Evolutionary conservation across 768 basidiomycete genomes (phyloP), one percentile per base, ranked within the genome.

Genomic region (Hemileccinum rubropunctum): DNA sequence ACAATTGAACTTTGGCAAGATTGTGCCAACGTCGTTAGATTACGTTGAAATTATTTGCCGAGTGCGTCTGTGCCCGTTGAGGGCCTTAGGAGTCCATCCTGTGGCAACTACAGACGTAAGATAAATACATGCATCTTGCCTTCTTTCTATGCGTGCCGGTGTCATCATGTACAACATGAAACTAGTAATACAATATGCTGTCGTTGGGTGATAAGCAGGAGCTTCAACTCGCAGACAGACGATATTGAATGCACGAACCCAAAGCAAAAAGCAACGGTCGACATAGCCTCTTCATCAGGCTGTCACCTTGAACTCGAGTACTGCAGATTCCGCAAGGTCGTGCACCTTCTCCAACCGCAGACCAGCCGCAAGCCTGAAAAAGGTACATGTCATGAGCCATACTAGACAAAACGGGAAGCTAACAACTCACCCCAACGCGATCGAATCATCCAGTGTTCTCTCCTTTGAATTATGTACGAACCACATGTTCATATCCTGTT

Each of bases 401-500:
- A 21, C 30, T 6, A 28, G 17, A 14, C 17, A 28, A 10, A 17
- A 46, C 21, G 13, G 17, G 23, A 38, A 15, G 30, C 5, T 27
- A 12, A 28, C 6, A 13, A 50, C 59, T 47, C 30, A 56, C 55
- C 70, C 73, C 5, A 78, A 50, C 1, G 66, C 49, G 9, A 73
- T 65, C 42, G 72, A 75, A 4, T 77, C 71, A 3, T 69, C 52
- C 12, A 79, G 42, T 0, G 70, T 72, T 6, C 78, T 71, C 50
- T 78, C 77, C 53, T 72, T 67, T 7, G 67, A 58, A 42, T 80
- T 77, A 13, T 73, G 57, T 12, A 67, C 21, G 15, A 60, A 38
- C 71, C 76, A 72, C 77, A 80, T 77, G 45, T 69, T 71, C 36
- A 79, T 41, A 48, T 80, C 79, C 42, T 72, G 71, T 28, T 73